A percentile compares a stretch with the other conserved stretches of the same genome.
Evolutionary conservation across 148 eudicot genomes (phyloP).

Genomic region (Gaultheria prostrata): DNA sequence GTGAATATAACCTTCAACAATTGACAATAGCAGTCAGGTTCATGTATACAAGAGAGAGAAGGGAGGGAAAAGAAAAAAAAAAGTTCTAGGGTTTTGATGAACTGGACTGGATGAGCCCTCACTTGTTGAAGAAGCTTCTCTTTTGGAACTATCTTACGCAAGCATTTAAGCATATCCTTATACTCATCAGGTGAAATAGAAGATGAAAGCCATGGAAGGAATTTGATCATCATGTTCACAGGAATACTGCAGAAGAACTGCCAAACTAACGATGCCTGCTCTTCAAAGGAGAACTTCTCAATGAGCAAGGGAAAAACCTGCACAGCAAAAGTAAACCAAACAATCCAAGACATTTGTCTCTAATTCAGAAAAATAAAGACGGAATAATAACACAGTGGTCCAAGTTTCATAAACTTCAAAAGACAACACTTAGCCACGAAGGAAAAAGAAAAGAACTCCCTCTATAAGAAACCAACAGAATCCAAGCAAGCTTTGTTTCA

Average conservation of each 20-base stretch:
- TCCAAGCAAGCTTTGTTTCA: background rate
- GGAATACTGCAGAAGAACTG: conserved; percentile 97
- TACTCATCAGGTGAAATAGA: conserved; percentile 76
- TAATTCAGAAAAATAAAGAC: background rate
- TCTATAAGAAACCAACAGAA: conserved; percentile 23
- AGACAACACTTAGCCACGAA: background rate
- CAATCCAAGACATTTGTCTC: background rate
- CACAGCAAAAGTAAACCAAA: conserved; percentile 15
- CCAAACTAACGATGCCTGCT: conserved; percentile 95
- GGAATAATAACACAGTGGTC: background rate
- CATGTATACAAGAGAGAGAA: conserved; percentile 6
- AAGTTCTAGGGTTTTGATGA: background rate
- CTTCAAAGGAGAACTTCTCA: conserved; percentile 92
- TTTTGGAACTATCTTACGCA: conserved; percentile 74
- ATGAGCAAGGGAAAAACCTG: conserved; percentile 92
- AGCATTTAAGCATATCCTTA: conserved; percentile 84
- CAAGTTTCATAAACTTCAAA: background rate
- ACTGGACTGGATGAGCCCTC: conserved; percentile 18
- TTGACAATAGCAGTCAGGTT: conserved; percentile 24
- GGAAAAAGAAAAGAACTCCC: conserved; percentile 38
- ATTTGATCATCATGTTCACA: conserved; percentile 93
- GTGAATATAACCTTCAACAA: conserved; percentile 67
- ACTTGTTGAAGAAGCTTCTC: conserved; percentile 96
- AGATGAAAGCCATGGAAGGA: conserved; percentile 96
- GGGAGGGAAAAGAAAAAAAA: background rate